phyloP scores from a whole-genome alignment of 2,329 filamentous ascomycete genomes.

The Colletotrichum lindemuthianum region DNA sequence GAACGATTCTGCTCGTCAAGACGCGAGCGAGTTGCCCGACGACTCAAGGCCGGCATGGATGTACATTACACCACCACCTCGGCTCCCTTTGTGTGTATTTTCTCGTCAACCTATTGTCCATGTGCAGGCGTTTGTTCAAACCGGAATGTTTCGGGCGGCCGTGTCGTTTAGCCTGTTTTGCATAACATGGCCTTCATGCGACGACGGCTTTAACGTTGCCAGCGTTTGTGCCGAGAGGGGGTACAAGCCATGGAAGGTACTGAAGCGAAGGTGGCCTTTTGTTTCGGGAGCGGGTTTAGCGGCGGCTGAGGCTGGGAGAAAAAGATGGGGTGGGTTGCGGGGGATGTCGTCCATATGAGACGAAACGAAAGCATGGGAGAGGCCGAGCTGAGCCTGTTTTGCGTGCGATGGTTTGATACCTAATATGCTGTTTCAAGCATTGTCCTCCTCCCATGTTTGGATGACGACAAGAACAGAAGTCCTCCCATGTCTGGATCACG shows the following conservation, averaged over 20 bases:
- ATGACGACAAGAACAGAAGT: conserved; percentile 7
- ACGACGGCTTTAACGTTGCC: neutral
- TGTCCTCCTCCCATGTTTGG: conserved; percentile 25
- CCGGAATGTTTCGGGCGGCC: conserved; percentile 10
- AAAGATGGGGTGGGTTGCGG: conserved; percentile 17
- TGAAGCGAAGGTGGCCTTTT: neutral
- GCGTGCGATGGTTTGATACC: conserved; percentile 30
- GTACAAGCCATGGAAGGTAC: neutral
- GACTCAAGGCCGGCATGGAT: conserved; percentile 18
- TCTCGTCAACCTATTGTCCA: conserved; percentile 30
- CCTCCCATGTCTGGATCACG: conserved; percentile 22
- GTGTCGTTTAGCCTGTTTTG: conserved; percentile 13
- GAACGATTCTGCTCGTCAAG: neutral
- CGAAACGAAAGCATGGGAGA: conserved; percentile 33
- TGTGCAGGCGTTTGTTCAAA: conserved; percentile 30
- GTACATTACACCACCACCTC: conserved; percentile 16
- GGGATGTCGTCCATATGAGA: conserved; percentile 21
- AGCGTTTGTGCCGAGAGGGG: neutral
- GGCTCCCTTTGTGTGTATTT: conserved; percentile 31
- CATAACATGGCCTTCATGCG: conserved; percentile 1
- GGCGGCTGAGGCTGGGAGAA: neutral
- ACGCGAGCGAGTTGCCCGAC: neutral
- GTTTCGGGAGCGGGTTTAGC: neutral
- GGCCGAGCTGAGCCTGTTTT: conserved; percentile 21
- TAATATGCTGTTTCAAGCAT: conserved; percentile 32